These are phyloP conservation scores for Lasiodiplodia hormozganensis DNA, from an alignment of 2,329 filamentous ascomycete species.

Conservation along the genomic window DNA sequence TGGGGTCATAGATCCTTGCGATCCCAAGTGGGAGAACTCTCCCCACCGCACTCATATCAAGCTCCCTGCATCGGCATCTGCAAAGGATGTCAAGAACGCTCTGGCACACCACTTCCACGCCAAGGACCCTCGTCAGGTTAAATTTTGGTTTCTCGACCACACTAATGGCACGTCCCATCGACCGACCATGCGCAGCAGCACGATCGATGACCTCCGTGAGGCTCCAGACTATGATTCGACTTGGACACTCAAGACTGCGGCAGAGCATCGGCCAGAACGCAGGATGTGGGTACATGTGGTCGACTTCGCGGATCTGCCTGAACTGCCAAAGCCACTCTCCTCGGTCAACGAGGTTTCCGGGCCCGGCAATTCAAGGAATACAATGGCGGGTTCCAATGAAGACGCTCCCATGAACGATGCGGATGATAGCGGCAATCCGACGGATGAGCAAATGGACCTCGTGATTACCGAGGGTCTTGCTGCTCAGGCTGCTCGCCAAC, in stretches of 20 bases:
- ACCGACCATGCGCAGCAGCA: constrained; percentile 41
- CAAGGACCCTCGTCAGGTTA: constrained; percentile 47
- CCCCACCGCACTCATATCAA: neutral
- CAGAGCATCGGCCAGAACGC: constrained; percentile 31
- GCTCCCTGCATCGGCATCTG: constrained; percentile 19
- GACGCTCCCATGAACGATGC: constrained; percentile 50
- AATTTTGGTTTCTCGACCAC: constrained; percentile 49
- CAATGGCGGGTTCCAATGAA: constrained; percentile 30
- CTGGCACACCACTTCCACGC: constrained; percentile 34
- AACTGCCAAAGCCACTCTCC: constrained; percentile 35
- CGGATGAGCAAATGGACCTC: constrained; percentile 21
- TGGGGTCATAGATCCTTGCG: constrained; percentile 45
- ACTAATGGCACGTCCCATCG: constrained; percentile 39
- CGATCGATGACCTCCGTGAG: constrained; percentile 43
- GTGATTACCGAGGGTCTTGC: constrained; percentile 21
- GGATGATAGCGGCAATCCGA: constrained; percentile 36
- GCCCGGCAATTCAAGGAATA: neutral
- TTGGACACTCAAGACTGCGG: neutral
- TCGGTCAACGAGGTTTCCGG: neutral
- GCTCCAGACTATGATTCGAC: constrained; percentile 31
- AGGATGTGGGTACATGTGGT: constrained; percentile 45
- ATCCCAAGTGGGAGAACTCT: constrained; percentile 35
- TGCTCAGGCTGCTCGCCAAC: constrained; percentile 26
- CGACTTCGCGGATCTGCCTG: constrained; percentile 41
- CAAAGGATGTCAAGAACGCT: constrained; percentile 7